These are phyloP conservation scores for Trametes sp. DNA, from an alignment of 1,284 basidiomycete species.

Conservation along the genomic window DNA sequence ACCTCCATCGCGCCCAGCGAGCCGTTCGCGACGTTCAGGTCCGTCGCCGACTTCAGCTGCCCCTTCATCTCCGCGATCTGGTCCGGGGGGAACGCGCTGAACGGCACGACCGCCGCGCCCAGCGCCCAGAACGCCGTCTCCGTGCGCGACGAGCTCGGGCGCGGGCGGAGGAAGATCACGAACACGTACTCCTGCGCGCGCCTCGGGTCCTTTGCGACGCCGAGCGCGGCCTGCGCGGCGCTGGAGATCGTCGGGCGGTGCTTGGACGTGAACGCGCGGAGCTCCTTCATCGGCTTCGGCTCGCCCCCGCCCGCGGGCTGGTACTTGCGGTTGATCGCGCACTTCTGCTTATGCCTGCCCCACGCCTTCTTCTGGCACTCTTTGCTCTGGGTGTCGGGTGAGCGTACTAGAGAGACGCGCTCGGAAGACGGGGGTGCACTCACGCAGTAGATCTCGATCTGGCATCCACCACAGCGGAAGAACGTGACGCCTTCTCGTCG, in stretches of 20 bases:
- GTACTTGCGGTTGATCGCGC: conserved; percentile 32
- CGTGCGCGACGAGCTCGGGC: conserved; percentile 21
- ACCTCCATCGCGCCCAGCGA: conserved; percentile 31
- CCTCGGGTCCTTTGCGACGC: conserved; percentile 21
- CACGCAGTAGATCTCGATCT: conserved; percentile 36
- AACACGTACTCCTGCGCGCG: conserved; percentile 32
- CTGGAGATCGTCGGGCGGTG: conserved; percentile 34
- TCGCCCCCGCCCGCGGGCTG: conserved; percentile 14
- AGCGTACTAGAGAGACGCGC: neutral
- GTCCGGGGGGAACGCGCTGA: conserved; percentile 24
- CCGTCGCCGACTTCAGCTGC: conserved; percentile 29
- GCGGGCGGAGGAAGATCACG: conserved; percentile 29
- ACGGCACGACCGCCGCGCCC: conserved; percentile 31
- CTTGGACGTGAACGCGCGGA: conserved; percentile 36
- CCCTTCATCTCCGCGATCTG: conserved; percentile 33
- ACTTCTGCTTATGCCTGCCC: conserved; percentile 34
- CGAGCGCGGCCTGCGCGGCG: conserved; percentile 33
- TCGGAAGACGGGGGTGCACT: neutral
- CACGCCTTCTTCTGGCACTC: conserved; percentile 36
- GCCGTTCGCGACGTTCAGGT: conserved; percentile 27
- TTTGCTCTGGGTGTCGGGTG: conserved; percentile 28
- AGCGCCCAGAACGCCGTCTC: conserved; percentile 35
- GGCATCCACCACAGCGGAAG: conserved; percentile 30
- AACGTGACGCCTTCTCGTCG: conserved; percentile 23
- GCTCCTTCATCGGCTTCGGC: conserved; percentile 24